Evolutionary conservation across 495 filamentous ascomycete genomes (phyloP).

Genomic region (Pyrenula aspistea): DNA sequence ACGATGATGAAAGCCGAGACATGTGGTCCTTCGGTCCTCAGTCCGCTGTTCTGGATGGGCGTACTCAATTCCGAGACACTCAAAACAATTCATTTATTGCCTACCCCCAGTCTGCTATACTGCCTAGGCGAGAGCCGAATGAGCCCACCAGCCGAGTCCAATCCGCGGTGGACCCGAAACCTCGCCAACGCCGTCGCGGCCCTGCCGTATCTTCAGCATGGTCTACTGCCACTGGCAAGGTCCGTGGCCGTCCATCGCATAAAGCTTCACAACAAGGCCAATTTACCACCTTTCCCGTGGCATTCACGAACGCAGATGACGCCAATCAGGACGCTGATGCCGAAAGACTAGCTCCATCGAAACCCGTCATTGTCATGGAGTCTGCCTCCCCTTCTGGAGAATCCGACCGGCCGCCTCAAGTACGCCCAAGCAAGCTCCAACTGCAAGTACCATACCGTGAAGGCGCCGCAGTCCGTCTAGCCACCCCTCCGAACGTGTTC

Average conservation of each 20-base stretch:
- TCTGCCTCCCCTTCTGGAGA: slow-evolving; percentile 14
- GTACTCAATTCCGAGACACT: slow-evolving; percentile 26
- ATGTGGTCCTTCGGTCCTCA: slow-evolving; percentile 9
- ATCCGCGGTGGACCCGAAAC: slow-evolving; percentile 57
- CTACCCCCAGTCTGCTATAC: slow-evolving; percentile 75
- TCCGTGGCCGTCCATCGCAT: slow-evolving; percentile 76
- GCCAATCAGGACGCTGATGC: slow-evolving; percentile 9
- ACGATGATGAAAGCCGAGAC: slow-evolving; percentile 22
- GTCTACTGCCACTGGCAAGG: slow-evolving; percentile 65
- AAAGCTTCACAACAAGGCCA: slow-evolving; percentile 63
- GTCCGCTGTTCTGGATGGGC: slow-evolving; percentile 20
- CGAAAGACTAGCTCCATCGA: slow-evolving; percentile 20
- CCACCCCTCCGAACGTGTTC: slow-evolving; percentile 60
- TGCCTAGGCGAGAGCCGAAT: slow-evolving; percentile 35
- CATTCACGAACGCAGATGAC: slow-evolving; percentile 33
- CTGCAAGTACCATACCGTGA: slow-evolving; percentile 70
- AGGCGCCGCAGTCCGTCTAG: slow-evolving; percentile 63
- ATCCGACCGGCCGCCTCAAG: slow-evolving; percentile 10
- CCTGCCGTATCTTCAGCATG: slow-evolving; percentile 93
- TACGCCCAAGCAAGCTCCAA: slow-evolving; percentile 44
- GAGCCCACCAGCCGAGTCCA: slow-evolving; percentile 37
- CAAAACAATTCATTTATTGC: slow-evolving; percentile 48
- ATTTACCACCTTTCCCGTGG: slow-evolving; percentile 78
- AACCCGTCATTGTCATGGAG: slow-evolving; percentile 15
- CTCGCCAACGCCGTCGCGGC: slow-evolving; percentile 67